phyloP scores from a whole-genome alignment of 2,329 filamentous ascomycete species.

The Talaromyces funiculosus region DNA sequence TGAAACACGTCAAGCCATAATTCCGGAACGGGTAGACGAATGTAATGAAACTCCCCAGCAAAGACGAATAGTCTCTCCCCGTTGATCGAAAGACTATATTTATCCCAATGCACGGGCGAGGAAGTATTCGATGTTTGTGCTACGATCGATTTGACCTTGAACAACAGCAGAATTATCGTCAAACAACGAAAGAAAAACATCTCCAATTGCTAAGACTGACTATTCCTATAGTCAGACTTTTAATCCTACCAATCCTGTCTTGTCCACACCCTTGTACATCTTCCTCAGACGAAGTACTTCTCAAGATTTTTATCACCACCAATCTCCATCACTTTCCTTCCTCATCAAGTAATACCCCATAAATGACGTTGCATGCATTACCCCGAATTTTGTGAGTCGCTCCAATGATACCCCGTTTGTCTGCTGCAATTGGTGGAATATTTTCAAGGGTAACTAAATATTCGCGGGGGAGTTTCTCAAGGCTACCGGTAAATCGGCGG shows the following conservation, averaged over 20 bases:
- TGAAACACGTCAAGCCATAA: conserved; percentile 53
- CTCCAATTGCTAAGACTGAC: not conserved
- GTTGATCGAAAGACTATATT: conserved; percentile 48
- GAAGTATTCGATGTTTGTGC: not conserved
- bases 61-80: conserved; percentile 46
- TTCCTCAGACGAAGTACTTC: not conserved
- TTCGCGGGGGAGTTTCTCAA: not conserved
- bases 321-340: not conserved
- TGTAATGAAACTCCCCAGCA: conserved; percentile 50
- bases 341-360: not conserved
- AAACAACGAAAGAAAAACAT: conserved; percentile 4
- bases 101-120: conserved; percentile 47
- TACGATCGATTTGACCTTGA: not conserved
- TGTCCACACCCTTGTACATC: not conserved
- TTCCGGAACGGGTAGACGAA: conserved; percentile 50
- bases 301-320: not conserved
- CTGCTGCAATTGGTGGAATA: conserved; percentile 13
- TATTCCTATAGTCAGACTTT: not conserved
- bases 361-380: not conserved
- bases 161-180: not conserved
- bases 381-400: not conserved
- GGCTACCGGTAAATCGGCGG: not conserved
- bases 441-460: not conserved
- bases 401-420: not conserved
- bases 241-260: not conserved